Conservation (phyloP, 179 eudicot species). For the Actinidia polygama region DNA sequence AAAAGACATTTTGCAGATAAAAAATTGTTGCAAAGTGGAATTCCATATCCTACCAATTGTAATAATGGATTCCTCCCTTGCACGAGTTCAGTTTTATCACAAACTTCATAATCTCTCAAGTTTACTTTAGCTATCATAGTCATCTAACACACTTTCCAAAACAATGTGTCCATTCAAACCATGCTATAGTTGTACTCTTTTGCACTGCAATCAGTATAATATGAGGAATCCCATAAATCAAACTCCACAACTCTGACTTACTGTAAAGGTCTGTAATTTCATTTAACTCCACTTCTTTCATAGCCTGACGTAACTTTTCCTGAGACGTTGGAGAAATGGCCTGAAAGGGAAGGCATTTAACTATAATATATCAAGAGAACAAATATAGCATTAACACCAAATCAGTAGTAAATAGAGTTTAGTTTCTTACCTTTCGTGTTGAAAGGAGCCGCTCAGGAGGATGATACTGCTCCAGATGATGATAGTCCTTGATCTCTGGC, state of each 20-base stretch:
- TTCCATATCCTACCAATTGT: not conserved
- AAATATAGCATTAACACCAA: not conserved
- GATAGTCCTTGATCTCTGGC: conserved; percentile 23
- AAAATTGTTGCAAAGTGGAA: not conserved
- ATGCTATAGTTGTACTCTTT: not conserved
- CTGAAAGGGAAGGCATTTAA: conserved; percentile 42
- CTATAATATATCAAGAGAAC: not conserved
- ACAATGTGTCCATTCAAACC: not conserved
- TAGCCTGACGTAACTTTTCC: conserved; percentile 67
- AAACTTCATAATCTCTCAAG: not conserved
- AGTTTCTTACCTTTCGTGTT: conserved; percentile 63
- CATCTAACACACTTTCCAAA: not conserved
- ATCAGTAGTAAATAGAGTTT: not conserved
- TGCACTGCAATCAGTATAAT: not conserved
- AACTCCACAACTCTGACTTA: conserved; percentile 43
- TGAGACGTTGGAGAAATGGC: conserved; percentile 79
- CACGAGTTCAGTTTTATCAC: not conserved
- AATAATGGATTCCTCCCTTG: not conserved
- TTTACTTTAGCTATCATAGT: not conserved
- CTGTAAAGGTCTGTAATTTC: conserved; percentile 39
- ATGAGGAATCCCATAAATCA: not conserved
- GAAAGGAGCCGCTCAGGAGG: conserved; percentile 78
- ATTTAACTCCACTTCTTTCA: conserved; percentile 45
- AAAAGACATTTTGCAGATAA: not conserved
- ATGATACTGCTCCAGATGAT: conserved; percentile 29